Percentiles rank a stretch among this genome's conserved stretches.
Conservation (phyloP, 2,329 filamentous ascomycete species). For the Orbilia oligospora region DNA sequence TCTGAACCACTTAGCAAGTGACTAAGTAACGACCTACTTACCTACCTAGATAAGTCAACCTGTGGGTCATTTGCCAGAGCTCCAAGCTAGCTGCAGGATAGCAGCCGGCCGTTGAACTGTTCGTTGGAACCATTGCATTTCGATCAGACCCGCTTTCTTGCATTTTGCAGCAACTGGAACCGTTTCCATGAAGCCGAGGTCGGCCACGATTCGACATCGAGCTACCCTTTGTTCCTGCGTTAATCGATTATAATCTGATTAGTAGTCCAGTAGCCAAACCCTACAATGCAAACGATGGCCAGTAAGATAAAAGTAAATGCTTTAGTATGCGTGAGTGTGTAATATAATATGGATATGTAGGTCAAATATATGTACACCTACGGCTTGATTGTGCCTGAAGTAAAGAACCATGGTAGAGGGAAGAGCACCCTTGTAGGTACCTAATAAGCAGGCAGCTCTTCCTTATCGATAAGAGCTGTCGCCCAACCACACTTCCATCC, state of each 20-base stretch:
- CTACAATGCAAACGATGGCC: too few relatives aligned
- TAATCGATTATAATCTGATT: too few relatives aligned
- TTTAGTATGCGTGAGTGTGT: not conserved
- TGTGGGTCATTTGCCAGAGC: not conserved
- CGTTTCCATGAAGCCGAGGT: conserved; percentile 21
- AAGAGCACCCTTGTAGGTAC: not conserved
- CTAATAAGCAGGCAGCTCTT: not conserved
- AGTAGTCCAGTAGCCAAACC: too few relatives aligned
- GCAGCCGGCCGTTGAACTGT: not conserved
- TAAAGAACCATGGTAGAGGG: conserved; percentile 26
- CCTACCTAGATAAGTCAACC: not conserved
- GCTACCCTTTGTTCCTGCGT: not conserved
- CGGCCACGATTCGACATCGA: not conserved
- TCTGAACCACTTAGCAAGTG: too few relatives aligned
- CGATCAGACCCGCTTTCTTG: conserved; percentile 9
- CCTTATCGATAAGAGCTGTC: conserved; percentile 51
- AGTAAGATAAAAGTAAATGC: not conserved
- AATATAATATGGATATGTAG: conserved; percentile 9
- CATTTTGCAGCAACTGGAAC: conserved; percentile 16
- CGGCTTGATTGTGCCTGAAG: conserved; percentile 15
- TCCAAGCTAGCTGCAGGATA: not conserved
- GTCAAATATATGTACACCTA: too few relatives aligned
- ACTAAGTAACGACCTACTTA: too few relatives aligned
- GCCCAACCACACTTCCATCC: not conserved
- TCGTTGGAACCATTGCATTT: conserved; percentile 29